Percentiles rank a stretch among this genome's conserved stretches.
Conservation (phyloP, 192 early-diverging fungal species). For the Spizellomyces sp. region DNA sequence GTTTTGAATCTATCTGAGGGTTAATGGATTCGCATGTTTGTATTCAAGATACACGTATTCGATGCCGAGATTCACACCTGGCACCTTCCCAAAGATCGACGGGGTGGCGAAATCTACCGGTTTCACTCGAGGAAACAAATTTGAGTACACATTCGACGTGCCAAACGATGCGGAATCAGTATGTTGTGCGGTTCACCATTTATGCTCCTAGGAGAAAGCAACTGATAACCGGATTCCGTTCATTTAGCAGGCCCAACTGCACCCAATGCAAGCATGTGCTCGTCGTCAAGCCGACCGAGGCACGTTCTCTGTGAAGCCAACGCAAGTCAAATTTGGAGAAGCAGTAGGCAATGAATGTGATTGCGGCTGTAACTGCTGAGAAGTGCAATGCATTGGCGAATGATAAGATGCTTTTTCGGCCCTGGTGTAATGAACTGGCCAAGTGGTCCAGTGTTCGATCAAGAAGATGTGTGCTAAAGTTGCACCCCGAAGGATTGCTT, state of each 20-base stretch:
- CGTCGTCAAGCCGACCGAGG: constrained; percentile 3
- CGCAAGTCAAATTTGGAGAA: constrained; percentile 9
- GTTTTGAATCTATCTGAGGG: neutral
- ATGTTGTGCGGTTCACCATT: neutral
- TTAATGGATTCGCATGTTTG: constrained; percentile 6
- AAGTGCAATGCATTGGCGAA: too few species aligned
- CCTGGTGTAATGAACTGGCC: too few species aligned
- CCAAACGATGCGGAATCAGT: constrained; percentile 1
- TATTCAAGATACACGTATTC: constrained; percentile 23
- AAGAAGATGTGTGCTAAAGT: too few species aligned
- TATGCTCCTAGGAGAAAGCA: neutral
- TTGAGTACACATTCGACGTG: constrained; percentile 23
- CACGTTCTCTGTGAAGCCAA: constrained; percentile 15
- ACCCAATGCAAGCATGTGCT: constrained; percentile 25
- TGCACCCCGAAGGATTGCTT: too few species aligned
- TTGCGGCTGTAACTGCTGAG: too few species aligned
- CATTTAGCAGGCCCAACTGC: constrained; percentile 2
- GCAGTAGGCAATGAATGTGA: neutral
- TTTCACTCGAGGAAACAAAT: constrained; percentile 42
- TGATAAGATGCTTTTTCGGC: too few species aligned
- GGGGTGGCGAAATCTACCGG: constrained; percentile 28
- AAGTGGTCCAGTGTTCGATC: too few species aligned
- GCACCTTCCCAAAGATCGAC: constrained; percentile 8
- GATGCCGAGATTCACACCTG: neutral
- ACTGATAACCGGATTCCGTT: neutral